phyloP scores from a whole-genome alignment of 2,329 filamentous ascomycete species.

The Xylaria sp. region DNA sequence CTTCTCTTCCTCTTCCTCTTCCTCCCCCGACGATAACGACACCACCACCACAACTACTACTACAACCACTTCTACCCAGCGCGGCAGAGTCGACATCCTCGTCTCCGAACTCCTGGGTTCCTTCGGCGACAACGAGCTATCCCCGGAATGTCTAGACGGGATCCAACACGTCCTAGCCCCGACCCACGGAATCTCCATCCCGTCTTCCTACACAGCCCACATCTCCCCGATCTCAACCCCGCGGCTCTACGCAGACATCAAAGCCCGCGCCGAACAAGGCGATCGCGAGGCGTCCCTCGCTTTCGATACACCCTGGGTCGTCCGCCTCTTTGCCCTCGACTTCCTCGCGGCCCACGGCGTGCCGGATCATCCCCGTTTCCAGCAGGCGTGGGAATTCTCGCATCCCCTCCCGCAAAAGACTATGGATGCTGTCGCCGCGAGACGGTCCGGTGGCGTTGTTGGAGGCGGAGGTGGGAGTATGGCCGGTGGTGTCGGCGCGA shows the following conservation, averaged over 20 bases:
- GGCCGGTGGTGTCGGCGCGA: slow-evolving; percentile 77
- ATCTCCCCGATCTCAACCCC: slow-evolving; percentile 91
- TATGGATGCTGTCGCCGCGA: slow-evolving; percentile 59
- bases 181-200: slow-evolving; percentile 88
- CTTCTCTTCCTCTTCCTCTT: no score
- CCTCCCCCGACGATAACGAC: no score
- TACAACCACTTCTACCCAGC: no score
- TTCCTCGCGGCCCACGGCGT: slow-evolving; percentile 72
- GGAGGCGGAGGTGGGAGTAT: slow-evolving; percentile 75
- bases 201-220: slow-evolving; percentile 90
- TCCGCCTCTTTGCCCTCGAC: slow-evolving; percentile 88
- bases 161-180: slow-evolving; percentile 86
- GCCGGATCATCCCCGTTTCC: slow-evolving; percentile 67
- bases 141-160: slow-evolving; percentile 93
- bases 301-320: slow-evolving; percentile 92
- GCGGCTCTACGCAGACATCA: slow-evolving; percentile 81
- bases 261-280: slow-evolving; percentile 57
- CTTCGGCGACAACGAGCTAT: slow-evolving; percentile 96
- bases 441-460: slow-evolving; percentile 67
- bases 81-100: slow-evolving; percentile 83
- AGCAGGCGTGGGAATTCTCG: slow-evolving; percentile 79
- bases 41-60: no score
- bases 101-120: slow-evolving; percentile 94
- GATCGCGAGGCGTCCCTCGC: slow-evolving; percentile 73
- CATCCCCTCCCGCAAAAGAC: slow-evolving; percentile 72